Conservation (phyloP, 345 rosid genomes). For the Gossypium thurberi region DNA sequence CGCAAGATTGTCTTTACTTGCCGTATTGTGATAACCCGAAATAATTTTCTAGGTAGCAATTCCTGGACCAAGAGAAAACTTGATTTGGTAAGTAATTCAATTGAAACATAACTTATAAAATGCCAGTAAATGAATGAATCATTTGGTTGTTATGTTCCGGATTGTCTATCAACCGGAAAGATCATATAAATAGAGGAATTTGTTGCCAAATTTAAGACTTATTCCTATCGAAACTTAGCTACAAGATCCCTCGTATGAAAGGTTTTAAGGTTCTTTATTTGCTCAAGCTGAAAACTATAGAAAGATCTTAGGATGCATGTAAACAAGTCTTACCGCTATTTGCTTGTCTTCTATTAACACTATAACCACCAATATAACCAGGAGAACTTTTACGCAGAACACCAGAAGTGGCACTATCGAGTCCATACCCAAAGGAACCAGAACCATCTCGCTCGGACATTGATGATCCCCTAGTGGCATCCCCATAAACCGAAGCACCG, state of each 20-base stretch:
- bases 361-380: neutral
- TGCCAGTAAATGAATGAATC: too few relatives aligned
- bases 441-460: neutral
- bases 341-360: neutral
- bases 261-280: too few relatives aligned
- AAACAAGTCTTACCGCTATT: neutral
- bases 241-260: too few relatives aligned
- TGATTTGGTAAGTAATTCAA: conserved; percentile 2
- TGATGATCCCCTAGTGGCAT: neutral
- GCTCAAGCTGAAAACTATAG: neutral
- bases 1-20: conserved; percentile 19
- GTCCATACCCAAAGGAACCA: neutral
- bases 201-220: too few relatives aligned
- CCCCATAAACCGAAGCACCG: neutral
- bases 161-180: too few relatives aligned
- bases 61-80: conserved; percentile 36
- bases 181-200: too few relatives aligned
- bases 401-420: neutral
- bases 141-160: too few relatives aligned
- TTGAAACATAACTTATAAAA: too few relatives aligned
- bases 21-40: conserved; percentile 22
- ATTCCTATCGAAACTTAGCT: too few relatives aligned
- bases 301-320: neutral
- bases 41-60: conserved; percentile 48
- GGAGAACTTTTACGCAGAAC: neutral